Percentiles rank a stretch among this genome's conserved stretches.
These are phyloP conservation scores for Pelargonium cotyledonis DNA, from an alignment of 441 rosid genomes.

Conservation along the genomic window DNA sequence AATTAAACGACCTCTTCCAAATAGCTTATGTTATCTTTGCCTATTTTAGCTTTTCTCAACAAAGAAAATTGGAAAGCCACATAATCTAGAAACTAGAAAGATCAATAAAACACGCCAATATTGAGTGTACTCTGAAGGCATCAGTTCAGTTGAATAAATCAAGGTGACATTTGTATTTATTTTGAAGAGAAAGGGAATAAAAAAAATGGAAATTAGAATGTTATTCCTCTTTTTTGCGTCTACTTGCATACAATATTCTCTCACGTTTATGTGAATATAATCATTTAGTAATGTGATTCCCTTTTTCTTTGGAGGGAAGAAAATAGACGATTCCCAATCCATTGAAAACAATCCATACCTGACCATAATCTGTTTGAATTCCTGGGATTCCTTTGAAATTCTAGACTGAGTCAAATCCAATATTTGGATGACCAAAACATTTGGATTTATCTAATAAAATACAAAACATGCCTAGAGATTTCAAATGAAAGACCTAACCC, in stretches of 20 bases:
- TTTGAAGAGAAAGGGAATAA: neutral
- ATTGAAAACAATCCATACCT: no score
- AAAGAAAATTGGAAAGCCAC: neutral
- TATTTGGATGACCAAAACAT: no score
- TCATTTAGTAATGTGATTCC: neutral
- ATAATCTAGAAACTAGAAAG: neutral
- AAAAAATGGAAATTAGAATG: no score
- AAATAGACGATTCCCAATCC: neutral
- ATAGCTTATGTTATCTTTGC: no score
- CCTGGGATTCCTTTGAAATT: no score
- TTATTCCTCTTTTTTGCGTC: neutral
- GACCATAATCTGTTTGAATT: no score
- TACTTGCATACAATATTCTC: conserved; percentile 1
- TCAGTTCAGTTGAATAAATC: neutral
- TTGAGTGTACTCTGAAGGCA: neutral
- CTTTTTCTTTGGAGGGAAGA: neutral
- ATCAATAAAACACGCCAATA: neutral
- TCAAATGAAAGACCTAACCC: no score
- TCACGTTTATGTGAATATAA: neutral
- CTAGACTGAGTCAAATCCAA: no score
- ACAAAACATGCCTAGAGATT: no score
- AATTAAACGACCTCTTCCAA: no score
- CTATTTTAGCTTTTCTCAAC: no score
- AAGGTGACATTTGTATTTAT: neutral
- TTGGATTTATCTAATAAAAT: no score